Conservation (phyloP, 106 monocot genomes). For the Allium sativum region DNA sequence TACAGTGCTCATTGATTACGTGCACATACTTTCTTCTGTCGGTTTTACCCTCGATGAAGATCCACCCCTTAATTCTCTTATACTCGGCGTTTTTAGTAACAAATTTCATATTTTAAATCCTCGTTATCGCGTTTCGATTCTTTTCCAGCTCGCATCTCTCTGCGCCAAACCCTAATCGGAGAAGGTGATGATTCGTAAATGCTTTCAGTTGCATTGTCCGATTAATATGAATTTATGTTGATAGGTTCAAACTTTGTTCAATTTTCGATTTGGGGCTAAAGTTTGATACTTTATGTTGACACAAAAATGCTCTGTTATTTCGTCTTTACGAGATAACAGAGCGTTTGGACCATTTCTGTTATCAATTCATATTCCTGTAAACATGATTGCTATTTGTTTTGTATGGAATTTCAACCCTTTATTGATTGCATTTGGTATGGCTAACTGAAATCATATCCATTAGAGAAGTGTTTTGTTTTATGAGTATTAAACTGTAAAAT, state of each 20-base stretch:
- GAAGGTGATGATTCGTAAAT: background rate
- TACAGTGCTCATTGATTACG: background rate
- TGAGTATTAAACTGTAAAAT: too few species aligned
- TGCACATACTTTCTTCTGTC: background rate
- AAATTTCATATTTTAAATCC: background rate
- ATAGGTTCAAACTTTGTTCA: too few species aligned
- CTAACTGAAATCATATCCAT: background rate
- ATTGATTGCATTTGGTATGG: background rate
- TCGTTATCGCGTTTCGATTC: background rate
- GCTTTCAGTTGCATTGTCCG: background rate
- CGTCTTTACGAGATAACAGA: too few species aligned
- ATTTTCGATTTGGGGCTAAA: too few species aligned
- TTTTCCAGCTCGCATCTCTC: background rate
- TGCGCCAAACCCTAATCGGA: conserved; percentile 5
- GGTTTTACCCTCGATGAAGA: background rate
- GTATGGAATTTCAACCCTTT: background rate
- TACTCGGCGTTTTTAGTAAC: background rate
- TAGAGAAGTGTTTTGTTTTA: too few species aligned
- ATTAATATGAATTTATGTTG: too few species aligned
- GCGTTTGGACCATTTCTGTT: too few species aligned
- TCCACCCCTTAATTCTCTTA: background rate
- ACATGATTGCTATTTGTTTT: background rate
- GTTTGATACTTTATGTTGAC: too few species aligned
- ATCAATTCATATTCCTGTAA: too few species aligned
- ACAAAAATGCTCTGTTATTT: too few species aligned